A percentile compares a stretch with the other conserved stretches of the same genome.
These are phyloP conservation scores for Adansonia madagascariensis DNA, from an alignment of 441 rosid genomes.

Conservation along the genomic window DNA sequence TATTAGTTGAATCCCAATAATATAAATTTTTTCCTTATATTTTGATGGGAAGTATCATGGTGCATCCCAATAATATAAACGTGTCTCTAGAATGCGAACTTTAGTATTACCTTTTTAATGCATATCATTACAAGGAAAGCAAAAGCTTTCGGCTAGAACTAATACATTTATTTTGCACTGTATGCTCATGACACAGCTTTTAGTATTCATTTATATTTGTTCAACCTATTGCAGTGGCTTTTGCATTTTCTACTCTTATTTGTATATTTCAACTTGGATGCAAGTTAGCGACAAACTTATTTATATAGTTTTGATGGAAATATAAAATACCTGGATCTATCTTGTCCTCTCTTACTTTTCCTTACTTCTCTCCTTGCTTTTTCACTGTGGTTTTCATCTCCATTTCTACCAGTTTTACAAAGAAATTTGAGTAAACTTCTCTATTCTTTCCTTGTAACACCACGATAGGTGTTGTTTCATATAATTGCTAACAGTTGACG, in stretches of 20 bases:
- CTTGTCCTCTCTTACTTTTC: conserved; percentile 11
- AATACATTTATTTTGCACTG: conserved; percentile 8
- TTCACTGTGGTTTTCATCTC: conserved; percentile 9
- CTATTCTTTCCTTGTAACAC: neutral
- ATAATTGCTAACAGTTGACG: neutral
- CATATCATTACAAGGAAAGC: neutral
- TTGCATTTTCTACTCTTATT: conserved; percentile 16
- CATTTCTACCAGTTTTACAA: neutral
- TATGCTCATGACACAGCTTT: neutral
- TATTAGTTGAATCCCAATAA: neutral
- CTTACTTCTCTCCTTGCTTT: conserved; percentile 2
- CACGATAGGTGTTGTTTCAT: neutral
- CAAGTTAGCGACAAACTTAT: neutral
- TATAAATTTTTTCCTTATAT: neutral
- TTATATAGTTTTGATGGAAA: conserved; percentile 3
- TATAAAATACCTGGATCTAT: neutral
- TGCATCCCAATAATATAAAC: neutral
- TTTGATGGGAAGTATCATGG: conserved; percentile 1
- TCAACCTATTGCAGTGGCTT: conserved; percentile 5
- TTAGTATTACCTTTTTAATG: conserved; percentile 13
- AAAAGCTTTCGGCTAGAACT: conserved; percentile 11
- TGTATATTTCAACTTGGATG: conserved; percentile 17
- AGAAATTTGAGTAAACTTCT: conserved; percentile 10
- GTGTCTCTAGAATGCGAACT: neutral
- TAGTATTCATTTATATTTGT: neutral